Percentiles rank a stretch among this genome's conserved stretches.
Evolutionary conservation across 2,329 filamentous ascomycete genomes (phyloP).

Genomic region (Phyllosticta capitalensis): DNA sequence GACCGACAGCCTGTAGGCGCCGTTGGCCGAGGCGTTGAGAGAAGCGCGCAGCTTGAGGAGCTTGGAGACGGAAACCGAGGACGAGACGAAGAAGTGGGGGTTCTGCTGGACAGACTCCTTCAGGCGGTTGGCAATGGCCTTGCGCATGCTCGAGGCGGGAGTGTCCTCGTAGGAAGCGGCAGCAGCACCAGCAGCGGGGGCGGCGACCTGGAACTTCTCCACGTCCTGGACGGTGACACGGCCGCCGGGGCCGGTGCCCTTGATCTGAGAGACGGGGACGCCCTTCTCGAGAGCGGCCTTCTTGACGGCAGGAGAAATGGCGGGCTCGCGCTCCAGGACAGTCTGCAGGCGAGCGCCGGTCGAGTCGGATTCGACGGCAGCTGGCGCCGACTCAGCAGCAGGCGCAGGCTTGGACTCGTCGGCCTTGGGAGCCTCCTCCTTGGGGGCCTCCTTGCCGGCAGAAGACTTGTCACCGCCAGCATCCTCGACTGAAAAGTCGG

Average conservation of each 20-base stretch:
- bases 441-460: conserved; percentile 53
- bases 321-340: conserved; percentile 71
- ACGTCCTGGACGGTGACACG: conserved; percentile 88
- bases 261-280: conserved; percentile 64
- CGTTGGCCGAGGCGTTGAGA: conserved; percentile 78
- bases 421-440: conserved; percentile 52
- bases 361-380: conserved; percentile 60
- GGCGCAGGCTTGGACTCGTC: conserved; percentile 42
- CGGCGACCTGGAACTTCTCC: conserved; percentile 66
- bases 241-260: conserved; percentile 78
- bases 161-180: conserved; percentile 68
- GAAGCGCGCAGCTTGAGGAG: conserved; percentile 92
- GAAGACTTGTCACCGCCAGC: conserved; percentile 74
- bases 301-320: conserved; percentile 63
- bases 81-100: conserved; percentile 96
- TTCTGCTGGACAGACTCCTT: conserved; percentile 84
- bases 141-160: conserved; percentile 87
- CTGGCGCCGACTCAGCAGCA: conserved; percentile 37
- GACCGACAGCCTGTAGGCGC: conserved; percentile 98
- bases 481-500: conserved; percentile 78
- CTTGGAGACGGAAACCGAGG: conserved; percentile 84
- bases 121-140: conserved; percentile 89
- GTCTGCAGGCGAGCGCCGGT: conserved; percentile 72
- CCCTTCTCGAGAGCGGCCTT: conserved; percentile 78
- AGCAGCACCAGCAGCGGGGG: conserved; percentile 33